Percentiles rank a stretch among this genome's conserved stretches.
Evolutionary conservation across 2,329 filamentous ascomycete genomes (phyloP).

Genomic region (Penicillium sp.): DNA sequence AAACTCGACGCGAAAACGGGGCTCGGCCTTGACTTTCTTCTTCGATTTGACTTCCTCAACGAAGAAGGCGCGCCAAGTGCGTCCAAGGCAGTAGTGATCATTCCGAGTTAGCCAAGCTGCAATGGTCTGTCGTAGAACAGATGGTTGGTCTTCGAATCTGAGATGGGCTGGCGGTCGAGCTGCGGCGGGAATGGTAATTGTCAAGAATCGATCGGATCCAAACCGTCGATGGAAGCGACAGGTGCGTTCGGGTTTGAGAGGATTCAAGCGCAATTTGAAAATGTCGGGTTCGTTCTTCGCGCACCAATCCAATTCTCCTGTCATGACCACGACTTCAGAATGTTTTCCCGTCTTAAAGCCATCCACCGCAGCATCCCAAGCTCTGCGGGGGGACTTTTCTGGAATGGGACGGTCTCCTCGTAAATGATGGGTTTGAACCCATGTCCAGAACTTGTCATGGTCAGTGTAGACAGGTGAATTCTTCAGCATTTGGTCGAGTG

Average conservation of each 20-base stretch:
- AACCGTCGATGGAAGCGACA: slow-evolving; percentile 48
- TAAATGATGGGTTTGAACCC: slow-evolving; percentile 26
- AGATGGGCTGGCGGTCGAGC: slow-evolving; percentile 28
- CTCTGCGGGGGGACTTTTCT: slow-evolving; percentile 29
- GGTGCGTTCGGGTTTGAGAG: slow-evolving; percentile 42
- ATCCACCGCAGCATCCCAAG: slow-evolving; percentile 37
- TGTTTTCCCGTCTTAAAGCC: slow-evolving; percentile 33
- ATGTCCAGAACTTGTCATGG: slow-evolving; percentile 36
- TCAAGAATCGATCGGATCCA: slow-evolving; percentile 47
- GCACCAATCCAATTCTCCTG: slow-evolving; percentile 42
- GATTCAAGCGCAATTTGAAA: slow-evolving; percentile 41
- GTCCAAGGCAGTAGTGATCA: slow-evolving; percentile 41
- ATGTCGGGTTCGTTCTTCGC: slow-evolving; percentile 30
- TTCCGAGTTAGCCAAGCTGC: slow-evolving; percentile 41
- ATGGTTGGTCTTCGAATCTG: slow-evolving; percentile 20
- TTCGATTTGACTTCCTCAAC: slow-evolving; percentile 40
- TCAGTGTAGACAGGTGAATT: slow-evolving; percentile 22
- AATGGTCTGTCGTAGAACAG: slow-evolving; percentile 34
- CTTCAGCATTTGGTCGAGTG: slow-evolving; percentile 31
- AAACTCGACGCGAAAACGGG: slow-evolving; percentile 36
- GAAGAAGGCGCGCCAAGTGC: slow-evolving; percentile 46
- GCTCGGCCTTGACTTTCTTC: slow-evolving; percentile 26
- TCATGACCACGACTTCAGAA: slow-evolving; percentile 41
- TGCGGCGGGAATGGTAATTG: slow-evolving; percentile 37
- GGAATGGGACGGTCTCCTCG: slow-evolving; percentile 25